These are phyloP conservation scores for Neobulgaria alba DNA, from an alignment of 2,329 filamentous ascomycete genomes.

Conservation along the genomic window DNA sequence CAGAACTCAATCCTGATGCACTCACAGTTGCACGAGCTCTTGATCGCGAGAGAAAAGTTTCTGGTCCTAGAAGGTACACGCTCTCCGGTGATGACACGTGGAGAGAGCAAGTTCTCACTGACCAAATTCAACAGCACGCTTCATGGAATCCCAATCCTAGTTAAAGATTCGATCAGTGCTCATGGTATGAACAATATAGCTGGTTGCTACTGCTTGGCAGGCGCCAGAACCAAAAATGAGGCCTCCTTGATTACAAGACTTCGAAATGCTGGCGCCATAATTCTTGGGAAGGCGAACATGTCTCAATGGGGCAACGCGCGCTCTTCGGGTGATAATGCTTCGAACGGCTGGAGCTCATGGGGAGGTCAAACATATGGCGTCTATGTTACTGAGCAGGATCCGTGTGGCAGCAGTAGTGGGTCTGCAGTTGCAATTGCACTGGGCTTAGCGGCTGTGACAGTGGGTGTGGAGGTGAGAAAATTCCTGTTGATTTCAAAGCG, in stretches of 20 bases:
- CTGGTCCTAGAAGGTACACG: too few species aligned
- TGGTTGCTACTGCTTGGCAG: background rate
- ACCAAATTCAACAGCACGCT: conserved; percentile 28
- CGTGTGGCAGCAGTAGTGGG: conserved; percentile 40
- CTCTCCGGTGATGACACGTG: too few species aligned
- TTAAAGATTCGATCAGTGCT: conserved; percentile 53
- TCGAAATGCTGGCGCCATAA: conserved; percentile 11
- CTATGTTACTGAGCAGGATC: conserved; percentile 6
- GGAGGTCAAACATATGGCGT: conserved; percentile 53
- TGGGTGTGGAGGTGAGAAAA: too few species aligned
- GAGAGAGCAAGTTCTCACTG: too few species aligned
- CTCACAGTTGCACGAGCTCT: conserved; percentile 13
- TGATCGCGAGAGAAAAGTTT: conserved; percentile 17
- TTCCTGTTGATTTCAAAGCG: too few species aligned
- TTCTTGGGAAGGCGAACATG: conserved; percentile 30
- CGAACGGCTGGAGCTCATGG: conserved; percentile 55
- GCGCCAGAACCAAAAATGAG: conserved; percentile 3
- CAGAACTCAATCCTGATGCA: conserved; percentile 22
- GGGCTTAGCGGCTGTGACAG: too few species aligned
- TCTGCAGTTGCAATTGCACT: conserved; percentile 32
- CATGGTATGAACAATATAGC: conserved; percentile 42
- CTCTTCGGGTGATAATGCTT: conserved; percentile 43
- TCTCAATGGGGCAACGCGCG: conserved; percentile 49
- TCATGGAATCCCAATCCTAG: conserved; percentile 48
- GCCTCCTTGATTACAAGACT: conserved; percentile 9